These are phyloP conservation scores for Lasiodiplodia sp. DNA, from an alignment of 2,329 filamentous ascomycete species.

Conservation along the genomic window DNA sequence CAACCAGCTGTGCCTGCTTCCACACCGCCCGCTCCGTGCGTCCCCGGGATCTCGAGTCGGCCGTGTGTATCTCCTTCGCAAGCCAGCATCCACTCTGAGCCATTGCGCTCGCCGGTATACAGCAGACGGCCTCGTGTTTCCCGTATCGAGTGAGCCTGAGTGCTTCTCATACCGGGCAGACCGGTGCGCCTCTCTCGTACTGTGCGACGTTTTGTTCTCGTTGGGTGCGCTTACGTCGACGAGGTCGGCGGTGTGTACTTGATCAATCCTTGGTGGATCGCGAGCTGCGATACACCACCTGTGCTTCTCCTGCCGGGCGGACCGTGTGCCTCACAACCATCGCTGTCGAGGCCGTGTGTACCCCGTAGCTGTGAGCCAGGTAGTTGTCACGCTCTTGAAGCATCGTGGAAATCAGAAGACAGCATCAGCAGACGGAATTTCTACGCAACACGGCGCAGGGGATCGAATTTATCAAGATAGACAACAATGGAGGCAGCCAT, in stretches of 20 bases:
- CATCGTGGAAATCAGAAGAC: not conserved
- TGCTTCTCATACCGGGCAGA: not conserved
- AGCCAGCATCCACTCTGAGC: not conserved
- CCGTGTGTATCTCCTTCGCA: not conserved
- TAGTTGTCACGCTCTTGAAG: not conserved
- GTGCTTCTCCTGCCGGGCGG: not conserved
- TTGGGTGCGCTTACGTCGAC: not conserved
- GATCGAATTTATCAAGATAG: not conserved
- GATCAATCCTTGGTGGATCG: not conserved
- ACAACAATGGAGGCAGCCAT: not conserved
- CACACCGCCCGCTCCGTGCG: not conserved
- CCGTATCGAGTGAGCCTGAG: not conserved
- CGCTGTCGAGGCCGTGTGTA: not conserved
- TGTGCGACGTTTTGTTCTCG: not conserved
- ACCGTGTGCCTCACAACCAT: slow-evolving; percentile 2
- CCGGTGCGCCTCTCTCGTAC: not conserved
- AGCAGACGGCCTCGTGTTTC: slow-evolving; percentile 18
- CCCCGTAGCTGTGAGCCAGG: not conserved
- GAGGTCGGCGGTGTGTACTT: not conserved
- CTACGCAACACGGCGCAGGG: not conserved
- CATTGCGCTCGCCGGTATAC: not conserved
- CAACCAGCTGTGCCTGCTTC: not conserved
- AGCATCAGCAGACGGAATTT: not conserved
- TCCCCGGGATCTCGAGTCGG: not conserved
- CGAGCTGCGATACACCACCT: not conserved